Conservation (phyloP, 192 early-diverging fungal species). For the Oehlia diaphana region DNA sequence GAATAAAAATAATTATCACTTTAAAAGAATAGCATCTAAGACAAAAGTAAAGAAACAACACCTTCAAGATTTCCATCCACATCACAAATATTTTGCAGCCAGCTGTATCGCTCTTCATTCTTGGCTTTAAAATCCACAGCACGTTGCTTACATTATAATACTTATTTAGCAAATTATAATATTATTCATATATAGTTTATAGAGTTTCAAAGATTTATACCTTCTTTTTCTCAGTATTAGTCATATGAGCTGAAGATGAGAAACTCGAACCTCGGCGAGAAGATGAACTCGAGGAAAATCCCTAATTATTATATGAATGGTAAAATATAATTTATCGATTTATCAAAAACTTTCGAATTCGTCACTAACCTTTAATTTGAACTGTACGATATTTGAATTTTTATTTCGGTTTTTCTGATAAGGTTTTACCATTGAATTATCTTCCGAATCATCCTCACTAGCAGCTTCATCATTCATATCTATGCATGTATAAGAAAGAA, state of each 20-base stretch:
- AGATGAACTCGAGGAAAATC: conserved; percentile 15
- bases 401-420: neutral
- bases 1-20: neutral
- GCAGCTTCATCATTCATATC: neutral
- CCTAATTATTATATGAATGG: neutral
- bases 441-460: neutral
- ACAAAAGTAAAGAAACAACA: conserved; percentile 17
- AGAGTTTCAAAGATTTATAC: neutral
- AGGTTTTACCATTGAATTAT: neutral
- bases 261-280: neutral
- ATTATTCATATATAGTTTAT: neutral
- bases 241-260: conserved; percentile 4
- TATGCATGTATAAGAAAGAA: neutral
- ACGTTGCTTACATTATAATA: conserved; percentile 2
- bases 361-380: neutral
- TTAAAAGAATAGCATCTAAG: neutral
- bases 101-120: conserved; percentile 88
- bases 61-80: conserved; percentile 64
- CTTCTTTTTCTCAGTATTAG: conserved; percentile 22
- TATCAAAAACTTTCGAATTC: neutral
- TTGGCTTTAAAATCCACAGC: conserved; percentile 40
- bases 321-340: neutral
- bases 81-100: conserved; percentile 84
- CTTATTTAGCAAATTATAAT: neutral
- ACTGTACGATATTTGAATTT: neutral